phyloP scores from a whole-genome alignment of 495 filamentous ascomycete species.

The Mytilinidion resinicola region DNA sequence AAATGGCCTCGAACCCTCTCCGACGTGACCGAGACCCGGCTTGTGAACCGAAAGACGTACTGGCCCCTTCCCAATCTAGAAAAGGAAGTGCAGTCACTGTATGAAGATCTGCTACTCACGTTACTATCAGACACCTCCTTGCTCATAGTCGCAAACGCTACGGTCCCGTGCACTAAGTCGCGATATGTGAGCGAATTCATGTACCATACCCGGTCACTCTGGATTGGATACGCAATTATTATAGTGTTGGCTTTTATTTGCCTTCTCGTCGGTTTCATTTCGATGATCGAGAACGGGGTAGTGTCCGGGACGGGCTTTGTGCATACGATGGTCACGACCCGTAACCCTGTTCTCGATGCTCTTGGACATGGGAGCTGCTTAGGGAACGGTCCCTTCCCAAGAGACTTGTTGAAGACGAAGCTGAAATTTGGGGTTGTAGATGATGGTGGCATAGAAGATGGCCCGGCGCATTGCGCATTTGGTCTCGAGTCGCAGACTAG shows the following conservation, averaged over 20 bases:
- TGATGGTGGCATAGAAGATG: not conserved
- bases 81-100: constrained; percentile 16
- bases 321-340: constrained; percentile 34
- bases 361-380: constrained; percentile 30
- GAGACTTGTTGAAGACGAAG: constrained; percentile 23
- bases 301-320: constrained; percentile 33
- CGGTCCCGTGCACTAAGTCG: constrained; percentile 11
- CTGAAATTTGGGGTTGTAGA: constrained; percentile 30
- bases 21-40: constrained; percentile 24
- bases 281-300: constrained; percentile 28
- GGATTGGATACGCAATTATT: constrained; percentile 31
- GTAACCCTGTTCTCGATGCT: constrained; percentile 30
- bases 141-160: constrained; percentile 18
- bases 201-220: constrained; percentile 25
- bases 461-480: not conserved
- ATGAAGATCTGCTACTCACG: constrained; percentile 30
- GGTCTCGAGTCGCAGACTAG: not conserved
- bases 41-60: constrained; percentile 20
- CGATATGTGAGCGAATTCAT: constrained; percentile 28
- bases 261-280: constrained; percentile 21
- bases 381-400: constrained; percentile 34
- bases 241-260: constrained; percentile 21
- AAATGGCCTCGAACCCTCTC: constrained; percentile 22
- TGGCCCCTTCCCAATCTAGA: constrained; percentile 16
- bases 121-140: constrained; percentile 30